Conservation (phyloP, 495 filamentous ascomycete genomes). For the Sporormia fimetaria region DNA sequence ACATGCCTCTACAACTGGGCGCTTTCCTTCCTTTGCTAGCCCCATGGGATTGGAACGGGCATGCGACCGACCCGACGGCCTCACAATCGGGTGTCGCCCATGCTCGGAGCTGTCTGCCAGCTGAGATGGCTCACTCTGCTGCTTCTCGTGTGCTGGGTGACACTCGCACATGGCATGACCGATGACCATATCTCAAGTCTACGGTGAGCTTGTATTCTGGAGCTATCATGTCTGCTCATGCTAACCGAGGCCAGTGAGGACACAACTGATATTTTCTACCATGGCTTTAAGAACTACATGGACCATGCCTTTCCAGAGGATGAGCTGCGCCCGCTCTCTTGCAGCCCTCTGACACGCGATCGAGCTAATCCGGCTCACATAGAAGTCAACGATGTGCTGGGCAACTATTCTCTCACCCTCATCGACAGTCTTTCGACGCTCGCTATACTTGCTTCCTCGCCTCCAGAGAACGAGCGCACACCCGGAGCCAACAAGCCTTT, state of each 20-base stretch:
- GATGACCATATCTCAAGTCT: conserved; percentile 28
- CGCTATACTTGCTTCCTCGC: conserved; percentile 69
- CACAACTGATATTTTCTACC: conserved; percentile 88
- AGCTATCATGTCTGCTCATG: background rate
- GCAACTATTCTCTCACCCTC: conserved; percentile 91
- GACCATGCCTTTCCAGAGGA: conserved; percentile 90
- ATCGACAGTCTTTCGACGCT: conserved; percentile 91
- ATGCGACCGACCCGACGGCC: conserved; percentile 22
- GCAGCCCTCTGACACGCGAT: conserved; percentile 72
- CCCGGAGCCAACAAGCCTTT: conserved; percentile 51
- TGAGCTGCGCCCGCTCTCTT: conserved; percentile 83
- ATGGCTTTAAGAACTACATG: conserved; percentile 95
- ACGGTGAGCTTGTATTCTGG: conserved; percentile 6
- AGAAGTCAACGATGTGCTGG: conserved; percentile 88
- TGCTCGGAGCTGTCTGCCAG: conserved; percentile 8
- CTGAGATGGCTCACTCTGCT: conserved; percentile 27
- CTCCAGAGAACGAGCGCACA: conserved; percentile 32
- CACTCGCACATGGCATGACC: conserved; percentile 30
- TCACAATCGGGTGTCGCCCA: conserved; percentile 4
- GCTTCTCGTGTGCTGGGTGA: conserved; percentile 9
- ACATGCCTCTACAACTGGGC: no score
- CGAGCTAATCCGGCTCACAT: conserved; percentile 65
- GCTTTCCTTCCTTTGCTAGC: background rate
- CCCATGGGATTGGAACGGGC: conserved; percentile 21
- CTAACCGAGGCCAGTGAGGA: conserved; percentile 46